These are phyloP conservation scores for Penicillium sp. DNA, from an alignment of 2,329 filamentous ascomycete species.

Conservation along the genomic window DNA sequence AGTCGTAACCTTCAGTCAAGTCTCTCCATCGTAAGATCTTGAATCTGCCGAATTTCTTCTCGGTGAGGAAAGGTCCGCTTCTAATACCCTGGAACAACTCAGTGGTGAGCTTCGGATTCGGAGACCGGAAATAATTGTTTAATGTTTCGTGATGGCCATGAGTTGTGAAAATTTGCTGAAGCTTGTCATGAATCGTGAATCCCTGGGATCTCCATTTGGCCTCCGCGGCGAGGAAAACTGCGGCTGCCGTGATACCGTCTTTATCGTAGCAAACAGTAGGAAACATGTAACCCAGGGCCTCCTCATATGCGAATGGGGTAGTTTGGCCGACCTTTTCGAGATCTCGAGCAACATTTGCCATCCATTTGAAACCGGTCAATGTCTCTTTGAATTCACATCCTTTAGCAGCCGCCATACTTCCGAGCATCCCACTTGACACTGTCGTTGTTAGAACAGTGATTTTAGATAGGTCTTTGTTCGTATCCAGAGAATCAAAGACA, in stretches of 20 bases:
- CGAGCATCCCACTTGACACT: conserved; percentile 67
- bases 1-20: conserved; percentile 65
- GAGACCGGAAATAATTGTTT: conserved; percentile 67
- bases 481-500: conserved; percentile 53
- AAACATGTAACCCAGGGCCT: conserved; percentile 71
- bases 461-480: conserved; percentile 39
- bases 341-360: conserved; percentile 63
- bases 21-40: conserved; percentile 64
- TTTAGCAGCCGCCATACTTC: conserved; percentile 58
- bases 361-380: conserved; percentile 70
- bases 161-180: conserved; percentile 60
- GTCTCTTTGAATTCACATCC: conserved; percentile 65
- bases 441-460: conserved; percentile 65
- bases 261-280: conserved; percentile 66
- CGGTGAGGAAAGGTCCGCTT: conserved; percentile 46
- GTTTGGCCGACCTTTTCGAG: conserved; percentile 55
- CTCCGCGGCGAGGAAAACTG: conserved; percentile 61
- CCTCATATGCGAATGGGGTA: conserved; percentile 65
- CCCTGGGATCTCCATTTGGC: conserved; percentile 56
- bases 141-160: conserved; percentile 67
- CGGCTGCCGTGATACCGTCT: conserved; percentile 65
- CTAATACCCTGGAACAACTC: conserved; percentile 61
- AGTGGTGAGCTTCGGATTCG: conserved; percentile 56
- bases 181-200: conserved; percentile 61
- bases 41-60: conserved; percentile 54